Evolutionary conservation across 2,329 filamentous ascomycete species (phyloP).

Genomic region (Coniochaeta sp.): DNA sequence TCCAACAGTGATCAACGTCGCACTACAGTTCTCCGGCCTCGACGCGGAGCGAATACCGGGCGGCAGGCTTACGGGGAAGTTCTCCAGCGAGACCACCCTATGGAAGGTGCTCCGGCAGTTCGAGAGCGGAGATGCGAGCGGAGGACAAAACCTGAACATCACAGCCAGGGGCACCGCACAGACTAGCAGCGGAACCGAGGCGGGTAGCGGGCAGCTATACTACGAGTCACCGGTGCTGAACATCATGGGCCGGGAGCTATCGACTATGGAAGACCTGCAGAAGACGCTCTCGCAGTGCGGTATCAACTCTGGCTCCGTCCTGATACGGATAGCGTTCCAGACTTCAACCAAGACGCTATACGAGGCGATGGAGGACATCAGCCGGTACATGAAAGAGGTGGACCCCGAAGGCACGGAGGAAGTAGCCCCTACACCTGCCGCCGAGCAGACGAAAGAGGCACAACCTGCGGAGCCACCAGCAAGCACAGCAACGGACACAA

Average conservation of each 20-base stretch:
- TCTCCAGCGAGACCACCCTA: slow-evolving; percentile 78
- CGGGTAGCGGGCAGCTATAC: slow-evolving; percentile 66
- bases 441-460: slow-evolving; percentile 7
- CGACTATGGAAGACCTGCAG: slow-evolving; percentile 73
- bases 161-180: slow-evolving; percentile 74
- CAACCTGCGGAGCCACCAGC: not conserved
- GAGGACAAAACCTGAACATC: slow-evolving; percentile 55
- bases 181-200: slow-evolving; percentile 42
- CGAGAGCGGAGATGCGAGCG: slow-evolving; percentile 50
- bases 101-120: slow-evolving; percentile 90
- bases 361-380: slow-evolving; percentile 78
- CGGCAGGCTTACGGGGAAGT: slow-evolving; percentile 63
- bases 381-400: slow-evolving; percentile 60
- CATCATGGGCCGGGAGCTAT: slow-evolving; percentile 73
- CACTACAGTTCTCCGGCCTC: slow-evolving; percentile 72
- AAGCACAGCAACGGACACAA: not conserved
- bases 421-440: slow-evolving; percentile 6
- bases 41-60: slow-evolving; percentile 8
- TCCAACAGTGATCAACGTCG: slow-evolving; percentile 77
- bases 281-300: slow-evolving; percentile 85
- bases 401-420: slow-evolving; percentile 16
- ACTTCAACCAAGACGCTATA: slow-evolving; percentile 72
- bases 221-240: slow-evolving; percentile 85
- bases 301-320: slow-evolving; percentile 73
- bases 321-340: slow-evolving; percentile 72